Evolutionary conservation across 2,329 filamentous ascomycete species (phyloP), one percentile per base, ranked within the genome.

Genomic region (Chrysoporthe austroafricana): DNA sequence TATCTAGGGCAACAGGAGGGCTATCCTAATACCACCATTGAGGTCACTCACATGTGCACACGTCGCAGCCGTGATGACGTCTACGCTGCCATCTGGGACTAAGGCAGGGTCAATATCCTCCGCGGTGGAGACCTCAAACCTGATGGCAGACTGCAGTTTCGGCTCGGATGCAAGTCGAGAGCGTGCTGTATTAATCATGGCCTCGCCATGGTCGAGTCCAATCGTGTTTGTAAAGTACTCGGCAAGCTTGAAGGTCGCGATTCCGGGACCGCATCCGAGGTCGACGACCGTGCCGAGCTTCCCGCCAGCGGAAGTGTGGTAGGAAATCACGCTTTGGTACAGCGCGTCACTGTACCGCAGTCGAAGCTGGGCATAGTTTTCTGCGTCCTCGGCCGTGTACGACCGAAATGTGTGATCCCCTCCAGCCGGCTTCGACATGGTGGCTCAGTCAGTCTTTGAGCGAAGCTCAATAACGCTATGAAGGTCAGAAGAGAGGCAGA

Each of bases 191-290:
- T 68, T 73, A 62, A 89, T 83, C 87, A 89, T 89, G 54, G 80
- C 82, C 16, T 77, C 75, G 2, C 83, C 81, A 0, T 85, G 79
- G 69, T 89, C 86, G 14, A 85, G 71, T 5, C 85, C 87, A 18
- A 84, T 75, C 8, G 77, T 82, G 36, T 78, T 73, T 0, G 73
- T 66, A 72, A 89, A 89, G 44, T 77, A 77, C 0, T 76, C 74
- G 0, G 82, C 81, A 1, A 88, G 78, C 5, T 76, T 77, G 2
- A 81, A 79, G 0, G 79, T 79, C 0, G 82, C 84, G 14, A 75
- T 82, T 4, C 86, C 87, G 0, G 86, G 86, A 0, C 87, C 86
- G 72, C 85, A 88, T 43, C 87, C 87, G 6, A 88, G 75, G 69
- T 90, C 86, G 14, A 87, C 73, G 0, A 87, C 69, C 2, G 75